Evolutionary conservation across 2,329 filamentous ascomycete genomes (phyloP), one percentile per base, ranked within the genome.

Genomic region (Rhynchosporium agropyri): DNA sequence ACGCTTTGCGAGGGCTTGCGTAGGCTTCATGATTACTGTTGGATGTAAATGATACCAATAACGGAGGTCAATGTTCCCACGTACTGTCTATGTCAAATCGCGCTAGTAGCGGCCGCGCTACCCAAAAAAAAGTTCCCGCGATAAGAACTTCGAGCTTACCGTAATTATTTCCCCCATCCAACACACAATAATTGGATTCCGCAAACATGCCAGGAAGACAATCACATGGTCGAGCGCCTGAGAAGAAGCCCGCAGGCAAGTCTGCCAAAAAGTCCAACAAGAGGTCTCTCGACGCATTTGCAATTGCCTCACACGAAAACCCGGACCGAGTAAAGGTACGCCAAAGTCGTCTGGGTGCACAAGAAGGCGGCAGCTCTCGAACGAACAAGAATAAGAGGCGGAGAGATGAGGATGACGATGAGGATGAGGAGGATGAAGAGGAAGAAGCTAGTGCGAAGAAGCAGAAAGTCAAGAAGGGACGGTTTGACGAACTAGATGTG

Each of bases 1-100:
- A 63, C 85, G 84, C 75, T 86, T 81, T 71, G 84, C 83, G 72
- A 96, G 87, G 67, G 80, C 76, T 72, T 84, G 81, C 15, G 90
- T 90, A 61, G 90, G 84, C 76, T 85, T 83, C 87, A 90, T 91
- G 60, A 57, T 69, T 59, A 58, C 43, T 53, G 57, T 33, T 58
- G 12, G 43, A 26, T 10, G 31, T 46, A 50, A 58, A 29, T 6
- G 13, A 12, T 45, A 31, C 57, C 63, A 49, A 10, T 10, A 8
- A 26, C 29, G 4, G 7, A 46, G 26, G 13, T n/a, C 31, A n/a
- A 29, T 26, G 55, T 26, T 38, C 31, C 28, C 33, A 64, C 49
- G 12, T 33, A 40, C 29, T 36, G 20, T n/a, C 4, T 46, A 42
- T 29, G 57, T 15, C 15, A 54, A 60, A 51, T 46, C 38, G 55